These are phyloP conservation scores for Lecanicillium sp. DNA, from an alignment of 2,329 filamentous ascomycete species.

Conservation along the genomic window DNA sequence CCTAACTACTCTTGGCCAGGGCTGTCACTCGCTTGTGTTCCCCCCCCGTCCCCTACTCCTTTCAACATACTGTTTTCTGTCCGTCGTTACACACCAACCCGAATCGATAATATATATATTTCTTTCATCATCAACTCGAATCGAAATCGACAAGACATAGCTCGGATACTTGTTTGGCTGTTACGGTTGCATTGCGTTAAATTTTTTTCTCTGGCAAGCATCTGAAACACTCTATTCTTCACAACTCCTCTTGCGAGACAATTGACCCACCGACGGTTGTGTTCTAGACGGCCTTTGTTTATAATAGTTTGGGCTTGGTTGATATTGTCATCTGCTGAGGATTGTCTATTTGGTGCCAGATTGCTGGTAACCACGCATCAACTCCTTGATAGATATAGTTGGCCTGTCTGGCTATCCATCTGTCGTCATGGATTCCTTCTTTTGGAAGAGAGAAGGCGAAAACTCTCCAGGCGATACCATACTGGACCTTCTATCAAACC, in stretches of 20 bases:
- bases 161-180: too few relatives aligned
- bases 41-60: slow-evolving; percentile 5
- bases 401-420: too few relatives aligned
- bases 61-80: too few relatives aligned
- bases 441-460: too few relatives aligned
- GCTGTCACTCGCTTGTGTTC: slow-evolving; percentile 4
- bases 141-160: too few relatives aligned
- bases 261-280: background rate
- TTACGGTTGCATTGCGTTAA: background rate
- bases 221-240: background rate
- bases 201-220: slow-evolving; percentile 1
- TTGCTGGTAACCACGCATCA: too few relatives aligned
- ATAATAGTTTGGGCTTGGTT: too few relatives aligned
- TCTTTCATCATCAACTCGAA: background rate
- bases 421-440: background rate
- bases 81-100: too few relatives aligned
- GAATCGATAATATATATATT: background rate
- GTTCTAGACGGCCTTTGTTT: too few relatives aligned
- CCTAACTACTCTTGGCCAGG: slow-evolving; percentile 4
- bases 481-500: slow-evolving; percentile 39
- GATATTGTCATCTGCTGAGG: too few relatives aligned
- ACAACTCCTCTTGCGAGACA: slow-evolving; percentile 34
- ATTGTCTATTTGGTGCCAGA: too few relatives aligned
- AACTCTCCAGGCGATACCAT: slow-evolving; percentile 32
- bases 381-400: too few relatives aligned